These are phyloP conservation scores for Saccharomycopsis sp. DNA, from an alignment of 805 yeast genomes.

Conservation along the genomic window DNA sequence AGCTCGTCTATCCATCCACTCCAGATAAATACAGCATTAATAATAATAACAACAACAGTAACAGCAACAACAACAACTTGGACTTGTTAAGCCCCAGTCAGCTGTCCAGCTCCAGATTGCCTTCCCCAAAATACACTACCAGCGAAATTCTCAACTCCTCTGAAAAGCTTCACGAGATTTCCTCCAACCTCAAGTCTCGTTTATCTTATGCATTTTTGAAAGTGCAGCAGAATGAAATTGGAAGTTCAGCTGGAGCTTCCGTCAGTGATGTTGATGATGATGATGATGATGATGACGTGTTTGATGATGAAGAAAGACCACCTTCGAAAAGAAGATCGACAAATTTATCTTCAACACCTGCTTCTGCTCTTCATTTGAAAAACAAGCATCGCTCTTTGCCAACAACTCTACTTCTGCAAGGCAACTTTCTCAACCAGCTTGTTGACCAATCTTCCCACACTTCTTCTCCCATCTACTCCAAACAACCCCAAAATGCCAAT, in stretches of 20 bases:
- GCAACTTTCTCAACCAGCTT: constrained; percentile 8
- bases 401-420: constrained; percentile 3
- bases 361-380: background rate
- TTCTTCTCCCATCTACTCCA: no score
- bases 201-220: constrained; percentile 25
- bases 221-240: constrained; percentile 24
- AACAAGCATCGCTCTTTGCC: constrained; percentile 16
- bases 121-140: constrained; percentile 7
- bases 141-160: constrained; percentile 18
- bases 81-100: background rate
- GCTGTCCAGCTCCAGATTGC: constrained; percentile 5
- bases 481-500: no score
- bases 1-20: constrained; percentile 11
- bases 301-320: background rate
- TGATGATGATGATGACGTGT: background rate
- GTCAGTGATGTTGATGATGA: background rate
- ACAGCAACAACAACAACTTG: background rate
- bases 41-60: no score
- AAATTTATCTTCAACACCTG: background rate
- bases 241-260: background rate
- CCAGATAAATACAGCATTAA: constrained; percentile 11
- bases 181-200: constrained; percentile 23
- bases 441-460: background rate
- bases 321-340: constrained; percentile 4
- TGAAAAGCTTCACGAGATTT: constrained; percentile 21